These are phyloP conservation scores for Fraxinus pennsylvanica DNA, from an alignment of 257 asterid species.

Conservation along the genomic window DNA sequence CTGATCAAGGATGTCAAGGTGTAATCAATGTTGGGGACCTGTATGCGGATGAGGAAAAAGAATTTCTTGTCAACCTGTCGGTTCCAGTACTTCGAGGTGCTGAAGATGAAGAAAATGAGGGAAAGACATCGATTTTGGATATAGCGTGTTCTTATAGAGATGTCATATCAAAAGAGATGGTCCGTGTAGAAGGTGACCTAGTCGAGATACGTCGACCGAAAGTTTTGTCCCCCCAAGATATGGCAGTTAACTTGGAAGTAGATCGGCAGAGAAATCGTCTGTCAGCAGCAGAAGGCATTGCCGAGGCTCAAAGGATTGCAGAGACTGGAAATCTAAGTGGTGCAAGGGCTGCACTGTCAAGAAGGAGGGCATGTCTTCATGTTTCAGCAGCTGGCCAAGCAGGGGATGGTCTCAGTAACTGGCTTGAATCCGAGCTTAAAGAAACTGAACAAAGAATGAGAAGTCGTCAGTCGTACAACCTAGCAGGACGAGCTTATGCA, in stretches of 20 bases:
- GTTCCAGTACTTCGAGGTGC: conserved; percentile 4
- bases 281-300: conserved; percentile 29
- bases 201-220: conserved; percentile 33
- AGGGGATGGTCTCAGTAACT: conserved; percentile 22
- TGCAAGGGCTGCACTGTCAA: conserved; percentile 21
- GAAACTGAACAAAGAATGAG: conserved; percentile 25
- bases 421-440: conserved; percentile 30
- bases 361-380: conserved; percentile 6
- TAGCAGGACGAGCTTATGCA: conserved; percentile 28
- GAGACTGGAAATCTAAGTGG: conserved; percentile 29
- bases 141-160: conserved; percentile 32
- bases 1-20: conserved; percentile 25
- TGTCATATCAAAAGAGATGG: conserved; percentile 21
- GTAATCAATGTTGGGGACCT: conserved; percentile 24
- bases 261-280: conserved; percentile 43
- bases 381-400: conserved; percentile 19
- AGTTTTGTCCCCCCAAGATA: conserved; percentile 3
- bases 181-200: conserved; percentile 28
- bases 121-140: conserved; percentile 29
- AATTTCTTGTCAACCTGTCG: conserved; percentile 28
- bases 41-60: conserved; percentile 37
- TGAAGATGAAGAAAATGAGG: conserved; percentile 7
- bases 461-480: background rate
- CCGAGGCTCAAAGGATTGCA: conserved; percentile 39
- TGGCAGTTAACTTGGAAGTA: conserved; percentile 30